phyloP scores from a whole-genome alignment of 2,329 filamentous ascomycete species.

The Hypoxylon sp. region DNA sequence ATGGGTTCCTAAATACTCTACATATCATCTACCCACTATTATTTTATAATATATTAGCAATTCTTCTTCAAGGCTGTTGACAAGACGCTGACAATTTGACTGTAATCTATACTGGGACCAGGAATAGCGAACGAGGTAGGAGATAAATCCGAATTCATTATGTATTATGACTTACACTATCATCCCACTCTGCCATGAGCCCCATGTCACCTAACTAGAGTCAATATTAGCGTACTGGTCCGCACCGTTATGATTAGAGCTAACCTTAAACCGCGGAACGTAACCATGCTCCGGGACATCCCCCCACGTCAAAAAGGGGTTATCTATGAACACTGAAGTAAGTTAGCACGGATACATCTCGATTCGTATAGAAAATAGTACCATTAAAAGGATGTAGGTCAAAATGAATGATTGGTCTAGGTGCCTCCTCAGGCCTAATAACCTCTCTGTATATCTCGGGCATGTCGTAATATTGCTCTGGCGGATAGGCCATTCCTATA shows the following conservation, averaged over 20 bases:
- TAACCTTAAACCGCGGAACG: constrained; percentile 32
- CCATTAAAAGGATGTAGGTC: constrained; percentile 38
- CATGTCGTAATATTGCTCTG: neutral
- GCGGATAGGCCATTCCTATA: constrained; percentile 42
- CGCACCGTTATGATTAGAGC: neutral
- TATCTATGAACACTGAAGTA: constrained; percentile 33
- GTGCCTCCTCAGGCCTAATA: constrained; percentile 9
- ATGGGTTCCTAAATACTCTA: constrained; percentile 2
- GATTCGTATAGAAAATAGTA: constrained; percentile 2
- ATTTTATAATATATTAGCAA: constrained; percentile 3
- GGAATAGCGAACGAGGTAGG: neutral
- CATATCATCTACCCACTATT: constrained; percentile 28
- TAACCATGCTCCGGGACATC: constrained; percentile 22
- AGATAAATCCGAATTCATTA: neutral
- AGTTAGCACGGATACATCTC: constrained; percentile 3
- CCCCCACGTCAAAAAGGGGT: neutral
- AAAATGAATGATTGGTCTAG: constrained; percentile 29
- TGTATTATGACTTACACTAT: constrained; percentile 22
- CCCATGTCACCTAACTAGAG: constrained; percentile 37
- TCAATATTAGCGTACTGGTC: constrained; percentile 4
- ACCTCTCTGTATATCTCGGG: constrained; percentile 14
- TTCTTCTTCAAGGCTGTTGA: neutral
- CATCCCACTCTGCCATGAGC: constrained; percentile 30
- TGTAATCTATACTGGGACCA: neutral
- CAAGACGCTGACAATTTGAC: neutral